Evolutionary conservation across 352 stramenopile genomes (phyloP).

Genomic region (Globisporangium nodosum): DNA sequence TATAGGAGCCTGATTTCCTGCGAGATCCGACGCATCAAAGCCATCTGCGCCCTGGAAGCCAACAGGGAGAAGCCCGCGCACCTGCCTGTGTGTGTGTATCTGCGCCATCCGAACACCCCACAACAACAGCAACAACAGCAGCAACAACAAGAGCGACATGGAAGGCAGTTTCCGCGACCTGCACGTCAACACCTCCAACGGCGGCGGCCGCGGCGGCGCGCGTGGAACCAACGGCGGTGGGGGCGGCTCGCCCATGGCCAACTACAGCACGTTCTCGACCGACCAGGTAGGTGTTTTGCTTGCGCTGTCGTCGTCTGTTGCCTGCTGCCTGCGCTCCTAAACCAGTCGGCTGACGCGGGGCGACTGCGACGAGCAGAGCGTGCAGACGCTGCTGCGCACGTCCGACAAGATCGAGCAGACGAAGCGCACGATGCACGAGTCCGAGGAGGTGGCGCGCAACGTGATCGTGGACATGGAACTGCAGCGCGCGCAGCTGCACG

Average conservation of each 20-base stretch:
- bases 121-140: not conserved
- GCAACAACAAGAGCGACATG: conserved; percentile 14
- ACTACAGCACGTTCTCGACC: conserved; percentile 66
- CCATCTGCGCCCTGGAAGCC: too few species aligned
- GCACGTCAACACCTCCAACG: conserved; percentile 10
- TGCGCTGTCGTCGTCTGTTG: not conserved
- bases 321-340: not conserved
- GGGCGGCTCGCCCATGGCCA: conserved; percentile 25
- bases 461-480: conserved; percentile 76
- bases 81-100: not conserved
- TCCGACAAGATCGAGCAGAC: conserved; percentile 73
- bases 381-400: conserved; percentile 57
- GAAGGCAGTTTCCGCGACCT: conserved; percentile 31
- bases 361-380: conserved; percentile 27
- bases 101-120: not conserved
- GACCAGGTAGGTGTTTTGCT: conserved; percentile 36
- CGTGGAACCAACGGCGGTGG: not conserved
- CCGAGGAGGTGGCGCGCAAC: conserved; percentile 63
- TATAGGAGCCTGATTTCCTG: too few species aligned
- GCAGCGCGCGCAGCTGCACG: conserved; percentile 70
- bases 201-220: not conserved
- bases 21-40: too few species aligned
- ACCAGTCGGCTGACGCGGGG: not conserved
- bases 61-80: too few species aligned
- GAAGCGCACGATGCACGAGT: conserved; percentile 54